Conservation (phyloP, 129 eudicot species). For the Smallanthus sonchifolius region DNA sequence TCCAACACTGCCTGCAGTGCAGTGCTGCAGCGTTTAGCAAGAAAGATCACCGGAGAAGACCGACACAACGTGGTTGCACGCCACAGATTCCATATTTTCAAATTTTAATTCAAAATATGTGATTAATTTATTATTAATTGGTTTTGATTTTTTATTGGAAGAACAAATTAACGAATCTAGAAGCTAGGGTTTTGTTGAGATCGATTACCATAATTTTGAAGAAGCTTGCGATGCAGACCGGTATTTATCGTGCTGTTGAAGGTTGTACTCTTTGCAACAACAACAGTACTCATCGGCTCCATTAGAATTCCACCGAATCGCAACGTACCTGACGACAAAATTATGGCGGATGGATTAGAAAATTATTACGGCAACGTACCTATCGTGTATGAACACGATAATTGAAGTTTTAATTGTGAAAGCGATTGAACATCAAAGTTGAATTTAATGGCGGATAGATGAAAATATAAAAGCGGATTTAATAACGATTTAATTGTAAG, state of each 20-base stretch:
- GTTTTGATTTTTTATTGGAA: not conserved
- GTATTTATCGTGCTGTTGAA: conserved; percentile 17
- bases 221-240: conserved; percentile 62
- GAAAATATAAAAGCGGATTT: conserved; percentile 19
- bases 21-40: conserved; percentile 25
- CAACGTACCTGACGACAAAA: conserved; percentile 28
- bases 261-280: conserved; percentile 12
- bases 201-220: conserved; percentile 39
- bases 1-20: conserved; percentile 21
- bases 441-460: conserved; percentile 22
- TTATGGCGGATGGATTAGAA: conserved; percentile 10
- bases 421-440: not conserved
- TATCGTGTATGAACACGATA: not conserved
- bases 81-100: conserved; percentile 23
- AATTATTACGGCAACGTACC: not conserved
- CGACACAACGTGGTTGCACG: conserved; percentile 19
- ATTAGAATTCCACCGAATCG: conserved; percentile 5
- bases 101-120: not conserved
- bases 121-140: not conserved
- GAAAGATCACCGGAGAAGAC: conserved; percentile 29
- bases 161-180: not conserved
- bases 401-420: conserved; percentile 11
- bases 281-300: conserved; percentile 3
- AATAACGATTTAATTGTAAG: conserved; percentile 14
- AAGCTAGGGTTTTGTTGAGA: not conserved